Evolutionary conservation across 331 rosid genomes (phyloP), one percentile per base, ranked within the genome.

Genomic region (Malus hybrid): DNA sequence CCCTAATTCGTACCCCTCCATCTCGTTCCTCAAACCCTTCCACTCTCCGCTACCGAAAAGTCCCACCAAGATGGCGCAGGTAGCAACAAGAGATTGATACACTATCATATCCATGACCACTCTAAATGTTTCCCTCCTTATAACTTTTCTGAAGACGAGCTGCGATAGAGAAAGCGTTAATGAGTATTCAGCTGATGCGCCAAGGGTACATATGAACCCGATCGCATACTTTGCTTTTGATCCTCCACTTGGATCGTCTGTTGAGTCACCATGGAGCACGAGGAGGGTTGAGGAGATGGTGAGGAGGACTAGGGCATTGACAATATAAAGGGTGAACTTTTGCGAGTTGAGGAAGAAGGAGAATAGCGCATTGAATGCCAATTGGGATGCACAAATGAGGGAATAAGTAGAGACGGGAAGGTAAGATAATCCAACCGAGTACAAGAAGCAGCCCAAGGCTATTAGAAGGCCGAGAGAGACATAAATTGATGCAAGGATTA

Each of bases 321-420:
- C 75, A 68, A 90, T 84, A 58, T 34, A 79, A 74, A 93, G 91
- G 58, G 96, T 90, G 89, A 93, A 82, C 75, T 90, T 85, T 20
- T 82, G 86, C 16, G 90, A 86, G 30, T 87, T 90, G 44, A 90
- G 90, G 80, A 90, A 83, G 79, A 75, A 90, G 26, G 93, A 86
- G 82, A 90, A 90, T 55, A 90, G 44, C 26, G 90, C 93, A 78
- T 88, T 93, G 79, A 90, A 90, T 52, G 88, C 94, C 58, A 93
- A 80, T 52, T 84, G 93, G 1, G 98, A 84, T 22, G 98, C 82
- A 10, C 80, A 32, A 24, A 90, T 74, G 52, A 93, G 91, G 14
- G 96, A 84, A 61, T 33, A 87, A 18, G 98, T 93, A 9, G 98
- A 90, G 3, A 85, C 88, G 42, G 91, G 94, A 48, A 90, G 87